Percentiles rank a stretch among this genome's conserved stretches.
Conservation (phyloP, 140 eudicot genomes). For the Stevia rebaudiana region DNA sequence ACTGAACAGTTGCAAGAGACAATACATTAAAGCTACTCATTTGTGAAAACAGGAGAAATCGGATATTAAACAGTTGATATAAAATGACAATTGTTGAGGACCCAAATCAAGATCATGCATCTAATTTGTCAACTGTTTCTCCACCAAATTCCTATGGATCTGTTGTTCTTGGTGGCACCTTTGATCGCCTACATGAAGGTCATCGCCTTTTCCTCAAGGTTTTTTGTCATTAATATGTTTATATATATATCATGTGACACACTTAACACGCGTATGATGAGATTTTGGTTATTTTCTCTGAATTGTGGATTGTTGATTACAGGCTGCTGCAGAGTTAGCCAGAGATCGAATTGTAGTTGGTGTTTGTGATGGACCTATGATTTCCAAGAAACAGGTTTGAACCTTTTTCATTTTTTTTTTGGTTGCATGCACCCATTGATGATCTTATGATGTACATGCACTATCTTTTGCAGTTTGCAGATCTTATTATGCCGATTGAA, state of each 20-base stretch:
- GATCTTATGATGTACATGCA: constrained; percentile 1
- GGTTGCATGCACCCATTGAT: no score
- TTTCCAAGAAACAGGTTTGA: constrained; percentile 69
- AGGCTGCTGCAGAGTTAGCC: constrained; percentile 80
- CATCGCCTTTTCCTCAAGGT: constrained; percentile 95
- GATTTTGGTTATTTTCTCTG: neutral
- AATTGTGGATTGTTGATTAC: constrained; percentile 15
- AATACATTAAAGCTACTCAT: constrained; percentile 2
- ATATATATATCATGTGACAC: neutral
- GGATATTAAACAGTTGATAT: neutral
- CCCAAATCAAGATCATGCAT: constrained; percentile 6
- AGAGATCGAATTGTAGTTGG: constrained; percentile 79
- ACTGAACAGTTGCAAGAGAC: constrained; percentile 18
- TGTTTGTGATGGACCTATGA: constrained; percentile 94
- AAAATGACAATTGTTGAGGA: constrained; percentile 45
- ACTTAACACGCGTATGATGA: neutral
- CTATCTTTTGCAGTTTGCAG: constrained; percentile 54
- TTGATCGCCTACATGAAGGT: constrained; percentile 89
- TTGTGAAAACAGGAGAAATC: neutral
- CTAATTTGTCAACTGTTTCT: constrained; percentile 20
- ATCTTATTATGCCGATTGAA: constrained; percentile 78
- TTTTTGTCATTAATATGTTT: constrained; percentile 1
- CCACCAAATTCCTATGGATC: constrained; percentile 54
- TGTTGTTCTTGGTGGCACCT: constrained; percentile 92
- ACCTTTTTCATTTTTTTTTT: neutral